Base-by-base conservation (phyloP, 106 monocot genomes). In the Iris macrosiphon region DNA sequence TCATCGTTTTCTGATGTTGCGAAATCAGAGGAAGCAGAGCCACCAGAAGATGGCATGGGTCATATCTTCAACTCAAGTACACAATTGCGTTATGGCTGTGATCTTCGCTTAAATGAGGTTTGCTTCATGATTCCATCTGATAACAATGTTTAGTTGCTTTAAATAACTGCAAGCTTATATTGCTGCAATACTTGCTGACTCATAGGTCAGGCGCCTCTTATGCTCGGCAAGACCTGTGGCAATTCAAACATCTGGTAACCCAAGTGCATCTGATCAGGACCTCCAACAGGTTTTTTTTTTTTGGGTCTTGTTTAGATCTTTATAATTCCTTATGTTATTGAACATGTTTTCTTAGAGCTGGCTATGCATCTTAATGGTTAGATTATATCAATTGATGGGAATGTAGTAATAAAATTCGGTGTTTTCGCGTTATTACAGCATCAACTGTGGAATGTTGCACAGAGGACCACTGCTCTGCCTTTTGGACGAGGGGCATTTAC, bases 401-500 rank as follows among this genome's bases (percentile, higher is more conserved):
- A 23, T 12, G n/a, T n/a, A n/a, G n/a, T n/a, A n/a, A n/a, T n/a
- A n/a, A n/a, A n/a, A n/a, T n/a, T n/a, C n/a, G n/a, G n/a, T n/a
- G n/a, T 4, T 44, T 33, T 31, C 42, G 44, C 37, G 3, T 66
- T 67, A 22, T 13, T 69, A 43, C 75, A 96, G 95, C 81, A 85
- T 66, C 82, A 90, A 51, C 69, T 96, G 23, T 96, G 95, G 95
- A 89, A 83, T 78, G 74, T 89, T 68, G 95, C 95, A 53, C 89
- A 89, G 49, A 79, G 95, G 65, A 96, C 95, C 63, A 79, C 86
- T 43, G 72, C 95, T 66, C 72, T 96, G 33, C 95, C 95, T 45
- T 72, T 90, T 68, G 95, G 95, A 2, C 82, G 95, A 15, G 95
- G 95, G 41, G 95, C 89, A 61, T 96, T 96, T 52, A 96, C 95